Evolutionary conservation across 768 basidiomycete genomes (phyloP), one percentile per base, ranked within the genome.

Genomic region (Mycena kentingensis): DNA sequence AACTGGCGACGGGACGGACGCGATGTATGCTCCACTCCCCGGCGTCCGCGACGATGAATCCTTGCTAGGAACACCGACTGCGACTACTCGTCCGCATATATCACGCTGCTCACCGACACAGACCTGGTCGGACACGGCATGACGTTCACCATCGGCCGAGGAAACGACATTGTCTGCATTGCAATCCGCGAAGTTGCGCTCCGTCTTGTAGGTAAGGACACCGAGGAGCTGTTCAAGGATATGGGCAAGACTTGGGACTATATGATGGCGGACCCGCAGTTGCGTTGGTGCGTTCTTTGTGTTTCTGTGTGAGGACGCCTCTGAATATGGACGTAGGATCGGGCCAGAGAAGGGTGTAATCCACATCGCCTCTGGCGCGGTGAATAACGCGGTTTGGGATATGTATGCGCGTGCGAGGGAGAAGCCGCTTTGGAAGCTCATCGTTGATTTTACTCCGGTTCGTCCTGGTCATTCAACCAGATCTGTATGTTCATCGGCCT

Each of bases 331-430:
- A 55, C 35, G 45, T 46, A 89, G 88, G 88, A 87, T 94, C 62
- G 93, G 93, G 5, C 93, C 94, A 0, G 94, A 96, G 67, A 96
- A 96, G 69, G 95, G 95, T 46, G 92, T 98, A 3, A 94, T 98
- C 47, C 90, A 93, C 65, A 85, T 96, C 46, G 92, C 93, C 2
- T 80, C 89, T 0, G 91, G 82, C 5, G 91, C 92, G 1, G 92
- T 98, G 7, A 83, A 91, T 67, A 97, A 97, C 58, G 95, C 94
- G 0, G 63, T 96, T 2, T 98, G 95, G 95, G 95, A 97, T 63
- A 84, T 96, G 83, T 93, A 84, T 58, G 91, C 92, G 2, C 82
- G 87, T 42, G 76, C 85, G 24, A 73, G 87, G 58, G 75, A 79
- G 46, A 96, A 96, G 70, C 95, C 95, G 5, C 71, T 97, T 3